A percentile compares a stretch with the other conserved stretches of the same genome.
Conservation (phyloP, 1,284 basidiomycete genomes). For the Athelia psychrophila region DNA sequence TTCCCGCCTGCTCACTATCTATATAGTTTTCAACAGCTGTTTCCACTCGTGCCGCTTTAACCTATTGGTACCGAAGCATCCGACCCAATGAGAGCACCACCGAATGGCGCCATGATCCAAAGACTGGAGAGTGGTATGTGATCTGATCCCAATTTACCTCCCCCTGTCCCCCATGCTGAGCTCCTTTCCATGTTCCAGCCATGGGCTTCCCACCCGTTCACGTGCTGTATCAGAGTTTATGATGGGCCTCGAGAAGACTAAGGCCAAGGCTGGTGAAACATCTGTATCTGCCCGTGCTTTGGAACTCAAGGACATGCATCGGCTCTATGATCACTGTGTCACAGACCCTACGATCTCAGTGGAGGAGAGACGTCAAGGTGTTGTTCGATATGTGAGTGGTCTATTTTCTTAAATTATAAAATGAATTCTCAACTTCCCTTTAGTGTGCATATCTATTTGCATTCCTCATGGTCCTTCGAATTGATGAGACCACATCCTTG, state of each 20-base stretch:
- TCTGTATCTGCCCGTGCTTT: constrained; percentile 1
- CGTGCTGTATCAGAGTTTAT: constrained; percentile 3
- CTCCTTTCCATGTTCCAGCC: not conserved
- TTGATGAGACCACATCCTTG: not conserved
- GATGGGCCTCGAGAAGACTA: constrained; percentile 2
- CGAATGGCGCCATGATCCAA: not conserved
- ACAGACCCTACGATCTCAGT: not conserved
- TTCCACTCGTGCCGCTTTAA: not conserved
- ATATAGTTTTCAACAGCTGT: not conserved
- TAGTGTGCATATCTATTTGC: not conserved
- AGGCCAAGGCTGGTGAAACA: not conserved
- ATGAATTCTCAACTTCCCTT: not conserved
- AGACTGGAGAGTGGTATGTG: not conserved
- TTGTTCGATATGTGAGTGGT: not conserved
- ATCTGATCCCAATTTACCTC: not conserved
- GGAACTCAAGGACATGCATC: not conserved
- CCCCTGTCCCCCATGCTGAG: not conserved
- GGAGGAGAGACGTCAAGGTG: not conserved
- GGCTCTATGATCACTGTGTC: not conserved
- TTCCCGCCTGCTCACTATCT: too few species aligned
- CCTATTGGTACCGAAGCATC: not conserved
- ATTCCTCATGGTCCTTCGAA: constrained; percentile 1
- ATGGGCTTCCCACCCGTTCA: constrained; percentile 4
- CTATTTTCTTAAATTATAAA: not conserved
- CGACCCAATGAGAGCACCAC: not conserved